Conservation (phyloP, 495 filamentous ascomycete species). For the Aspergillus kassunensis region DNA sequence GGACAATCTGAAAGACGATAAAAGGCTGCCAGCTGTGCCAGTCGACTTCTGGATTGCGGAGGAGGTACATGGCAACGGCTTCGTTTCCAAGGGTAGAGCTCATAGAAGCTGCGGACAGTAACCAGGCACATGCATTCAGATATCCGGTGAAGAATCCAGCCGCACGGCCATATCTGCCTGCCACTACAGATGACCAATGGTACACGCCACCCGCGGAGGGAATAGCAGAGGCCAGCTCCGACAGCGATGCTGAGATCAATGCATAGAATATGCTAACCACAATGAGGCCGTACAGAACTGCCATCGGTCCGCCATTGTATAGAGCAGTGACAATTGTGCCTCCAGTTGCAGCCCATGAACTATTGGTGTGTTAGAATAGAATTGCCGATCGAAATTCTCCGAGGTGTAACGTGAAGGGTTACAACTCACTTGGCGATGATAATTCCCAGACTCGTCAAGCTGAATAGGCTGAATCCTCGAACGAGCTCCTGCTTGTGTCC, state of each 20-base stretch:
- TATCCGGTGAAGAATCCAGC: conserved; percentile 76
- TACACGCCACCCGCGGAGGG: conserved; percentile 76
- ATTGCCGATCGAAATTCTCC: background rate
- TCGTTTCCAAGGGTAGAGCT: conserved; percentile 65
- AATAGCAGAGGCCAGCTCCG: conserved; percentile 65
- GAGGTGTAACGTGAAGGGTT: background rate
- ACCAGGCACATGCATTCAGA: conserved; percentile 76
- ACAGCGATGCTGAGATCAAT: conserved; percentile 18
- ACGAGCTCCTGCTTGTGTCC: conserved; percentile 16
- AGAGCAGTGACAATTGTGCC: conserved; percentile 16
- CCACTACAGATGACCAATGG: conserved; percentile 77
- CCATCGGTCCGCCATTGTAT: conserved; percentile 8
- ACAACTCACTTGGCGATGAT: conserved; percentile 11
- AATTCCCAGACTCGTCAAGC: conserved; percentile 10
- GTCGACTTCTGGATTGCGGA: conserved; percentile 61
- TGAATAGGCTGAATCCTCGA: conserved; percentile 13
- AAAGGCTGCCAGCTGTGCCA: conserved; percentile 72
- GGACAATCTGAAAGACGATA: conserved; percentile 60
- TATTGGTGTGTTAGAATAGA: background rate
- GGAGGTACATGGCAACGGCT: conserved; percentile 63
- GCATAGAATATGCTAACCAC: conserved; percentile 17
- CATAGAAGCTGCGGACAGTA: conserved; percentile 60
- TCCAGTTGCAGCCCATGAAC: conserved; percentile 11
- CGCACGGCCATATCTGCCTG: conserved; percentile 62
- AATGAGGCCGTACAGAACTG: conserved; percentile 9